Evolutionary conservation across 225 moss, liverwort and hornwort species (phyloP), one percentile per base, ranked within the genome.

Genomic region (Pleurozium schreberi): DNA sequence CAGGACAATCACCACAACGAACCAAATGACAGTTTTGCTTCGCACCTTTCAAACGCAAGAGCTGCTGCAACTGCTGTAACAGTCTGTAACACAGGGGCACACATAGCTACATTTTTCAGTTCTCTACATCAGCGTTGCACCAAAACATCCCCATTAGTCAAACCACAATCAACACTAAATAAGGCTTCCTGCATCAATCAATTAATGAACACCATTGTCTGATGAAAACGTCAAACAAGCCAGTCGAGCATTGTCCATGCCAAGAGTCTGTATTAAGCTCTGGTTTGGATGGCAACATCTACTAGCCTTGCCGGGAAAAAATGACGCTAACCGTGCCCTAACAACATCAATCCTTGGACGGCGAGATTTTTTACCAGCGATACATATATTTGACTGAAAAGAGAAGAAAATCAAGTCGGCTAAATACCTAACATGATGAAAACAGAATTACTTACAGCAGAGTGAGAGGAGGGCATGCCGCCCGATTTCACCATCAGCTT

Each of bases 401-500:
- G 34, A 40, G 75, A 88, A 82, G 43, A 70, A 78, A 62, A 84
- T 36, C 40, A 64, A 88, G 45, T 55, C 34, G 68, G 12, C 64
- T 19, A 40, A 57, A 69, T 11, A 36, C n/a, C 70, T 40, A 62
- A 64, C 5, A 90, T 14, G 30, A 70, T 83, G 86, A 45, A 73
- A 80, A 79, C 23, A 68, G 61, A 88, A 74, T 43, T 70, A 49
- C 91, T 91, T 89, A 93, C 91, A 91, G 99, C 96, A 84, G 99
- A 97, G 85, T 99, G 99, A 62, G 97, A 95, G 78, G 99, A 99
- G 34, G 99, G 99, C 97, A 99, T 96, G 86, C 97, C 99, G 76
- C 99, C 99, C 69, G 97, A 94, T 85, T 91, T 99, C 63, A 94
- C 69, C 82, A 94, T 85, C 75, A 97, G 90, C 87, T 93, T 97